These are phyloP conservation scores for Anastatica hierochuntica DNA, from an alignment of 345 rosid genomes.

Conservation along the genomic window DNA sequence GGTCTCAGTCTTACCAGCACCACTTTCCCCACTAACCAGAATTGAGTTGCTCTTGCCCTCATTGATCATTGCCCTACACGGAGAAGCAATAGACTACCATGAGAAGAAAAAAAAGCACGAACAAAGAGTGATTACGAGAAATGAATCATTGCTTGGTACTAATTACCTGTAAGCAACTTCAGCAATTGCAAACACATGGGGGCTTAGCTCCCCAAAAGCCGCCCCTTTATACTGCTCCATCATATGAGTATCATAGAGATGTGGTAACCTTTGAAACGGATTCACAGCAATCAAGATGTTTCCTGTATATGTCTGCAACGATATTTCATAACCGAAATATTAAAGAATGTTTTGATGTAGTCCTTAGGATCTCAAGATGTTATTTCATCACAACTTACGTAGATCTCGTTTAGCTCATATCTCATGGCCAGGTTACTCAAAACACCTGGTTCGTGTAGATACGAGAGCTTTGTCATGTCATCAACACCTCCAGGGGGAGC, in stretches of 20 bases:
- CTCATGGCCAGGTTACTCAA: conserved; percentile 80
- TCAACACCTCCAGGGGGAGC: conserved; percentile 98
- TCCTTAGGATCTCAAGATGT: background rate
- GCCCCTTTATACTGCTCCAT: conserved; percentile 99
- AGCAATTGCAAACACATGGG: conserved; percentile 98
- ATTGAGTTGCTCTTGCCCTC: conserved; percentile 99
- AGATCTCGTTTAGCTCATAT: conserved; percentile 97
- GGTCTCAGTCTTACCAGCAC: conserved; percentile 99
- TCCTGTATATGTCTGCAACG: conserved; percentile 89
- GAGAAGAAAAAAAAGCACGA: background rate
- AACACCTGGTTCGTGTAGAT: conserved; percentile 98
- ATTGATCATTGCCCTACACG: conserved; percentile 84
- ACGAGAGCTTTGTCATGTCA: conserved; percentile 99
- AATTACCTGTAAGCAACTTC: conserved; percentile 94
- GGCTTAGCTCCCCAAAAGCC: conserved; percentile 93
- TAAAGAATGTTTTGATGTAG: conserved; percentile 14
- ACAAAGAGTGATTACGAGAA: conserved; percentile 7
- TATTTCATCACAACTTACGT: conserved; percentile 41
- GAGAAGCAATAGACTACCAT: conserved; percentile 24
- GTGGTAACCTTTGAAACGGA: conserved; percentile 98
- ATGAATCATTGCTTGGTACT: background rate
- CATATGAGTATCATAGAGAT: conserved; percentile 97
- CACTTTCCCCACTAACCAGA: conserved; percentile 99
- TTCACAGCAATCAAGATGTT: conserved; percentile 96
- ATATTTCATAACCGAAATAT: background rate